A percentile compares a stretch with the other conserved stretches of the same genome.
Conservation (phyloP, 2,329 filamentous ascomycete species). For the Venturia asperata region DNA sequence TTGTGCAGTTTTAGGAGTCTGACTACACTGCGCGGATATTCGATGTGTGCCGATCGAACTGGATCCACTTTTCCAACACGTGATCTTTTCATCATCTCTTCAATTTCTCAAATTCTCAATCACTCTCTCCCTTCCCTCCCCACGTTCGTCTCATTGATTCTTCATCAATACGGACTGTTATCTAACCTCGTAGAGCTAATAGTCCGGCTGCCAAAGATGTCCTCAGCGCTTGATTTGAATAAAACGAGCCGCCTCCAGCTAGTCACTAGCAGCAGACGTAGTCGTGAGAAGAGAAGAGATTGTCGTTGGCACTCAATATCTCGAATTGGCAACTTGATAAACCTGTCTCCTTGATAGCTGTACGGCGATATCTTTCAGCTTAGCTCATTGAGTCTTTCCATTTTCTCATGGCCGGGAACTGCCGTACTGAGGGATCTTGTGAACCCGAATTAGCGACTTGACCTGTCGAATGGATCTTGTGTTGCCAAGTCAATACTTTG, state of each 20-base stretch:
- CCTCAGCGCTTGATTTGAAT: not conserved
- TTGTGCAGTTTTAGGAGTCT: too few species aligned
- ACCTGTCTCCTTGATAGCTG: not conserved
- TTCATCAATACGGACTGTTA: not conserved
- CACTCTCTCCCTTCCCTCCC: not conserved
- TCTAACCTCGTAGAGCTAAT: too few species aligned
- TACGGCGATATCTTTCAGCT: not conserved
- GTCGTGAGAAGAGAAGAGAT: not conserved
- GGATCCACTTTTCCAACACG: not conserved
- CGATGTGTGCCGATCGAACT: not conserved
- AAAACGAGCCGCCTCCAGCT: not conserved
- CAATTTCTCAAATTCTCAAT: not conserved
- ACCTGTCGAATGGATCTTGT: conserved; percentile 5
- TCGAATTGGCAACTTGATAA: not conserved
- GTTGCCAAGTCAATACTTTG: not conserved
- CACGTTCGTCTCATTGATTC: not conserved
- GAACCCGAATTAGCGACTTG: conserved; percentile 5
- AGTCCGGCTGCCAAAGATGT: too few species aligned
- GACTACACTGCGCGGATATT: too few species aligned
- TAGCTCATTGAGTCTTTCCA: not conserved
- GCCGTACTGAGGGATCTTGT: conserved; percentile 8
- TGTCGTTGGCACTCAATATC: not conserved
- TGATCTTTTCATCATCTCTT: too few species aligned
- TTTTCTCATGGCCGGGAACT: conserved; percentile 8
- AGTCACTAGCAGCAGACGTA: not conserved